Conservation (phyloP, 352 stramenopile species). For the Thraustochytrium sp. region DNA sequence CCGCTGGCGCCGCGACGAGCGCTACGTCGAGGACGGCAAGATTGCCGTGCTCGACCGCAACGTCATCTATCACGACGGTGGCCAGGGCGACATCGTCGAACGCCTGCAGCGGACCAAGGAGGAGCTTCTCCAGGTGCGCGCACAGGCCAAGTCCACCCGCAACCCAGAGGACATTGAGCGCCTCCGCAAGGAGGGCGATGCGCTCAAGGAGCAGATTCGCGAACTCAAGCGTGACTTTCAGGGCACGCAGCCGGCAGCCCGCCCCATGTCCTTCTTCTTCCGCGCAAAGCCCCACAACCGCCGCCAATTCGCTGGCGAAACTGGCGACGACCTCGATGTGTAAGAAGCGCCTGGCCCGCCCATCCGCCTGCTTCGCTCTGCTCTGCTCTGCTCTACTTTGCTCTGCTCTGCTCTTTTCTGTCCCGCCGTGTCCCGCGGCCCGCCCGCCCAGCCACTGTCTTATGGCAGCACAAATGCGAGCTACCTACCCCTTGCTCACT, state of each 20-base stretch:
- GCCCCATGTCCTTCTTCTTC: not conserved
- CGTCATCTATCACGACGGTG: not conserved
- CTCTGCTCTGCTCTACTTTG: not conserved
- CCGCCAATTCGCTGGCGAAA: not conserved
- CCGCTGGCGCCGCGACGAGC: not conserved
- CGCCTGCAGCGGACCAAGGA: not conserved
- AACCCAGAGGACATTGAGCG: not conserved
- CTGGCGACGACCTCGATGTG: too few relatives aligned
- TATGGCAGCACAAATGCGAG: too few relatives aligned
- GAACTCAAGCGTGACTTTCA: not conserved
- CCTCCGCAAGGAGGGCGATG: not conserved
- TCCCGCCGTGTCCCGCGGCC: too few relatives aligned
- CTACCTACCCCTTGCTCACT: too few relatives aligned
- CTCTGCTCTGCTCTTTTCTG: too few relatives aligned
- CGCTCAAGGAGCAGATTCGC: not conserved
- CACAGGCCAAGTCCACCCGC: not conserved
- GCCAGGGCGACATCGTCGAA: not conserved
- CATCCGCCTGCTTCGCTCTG: not conserved
- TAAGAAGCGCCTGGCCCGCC: too few relatives aligned
- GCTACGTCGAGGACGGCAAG: conserved; percentile 15
- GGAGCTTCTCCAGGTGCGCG: not conserved
- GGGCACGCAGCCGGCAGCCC: not conserved
- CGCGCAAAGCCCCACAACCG: not conserved
- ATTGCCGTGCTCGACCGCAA: conserved; percentile 4
- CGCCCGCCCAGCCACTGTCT: too few relatives aligned